Evolutionary conservation across 148 eudicot genomes (phyloP), one percentile per base, ranked within the genome.

Genomic region (Chenopodium formosanum): DNA sequence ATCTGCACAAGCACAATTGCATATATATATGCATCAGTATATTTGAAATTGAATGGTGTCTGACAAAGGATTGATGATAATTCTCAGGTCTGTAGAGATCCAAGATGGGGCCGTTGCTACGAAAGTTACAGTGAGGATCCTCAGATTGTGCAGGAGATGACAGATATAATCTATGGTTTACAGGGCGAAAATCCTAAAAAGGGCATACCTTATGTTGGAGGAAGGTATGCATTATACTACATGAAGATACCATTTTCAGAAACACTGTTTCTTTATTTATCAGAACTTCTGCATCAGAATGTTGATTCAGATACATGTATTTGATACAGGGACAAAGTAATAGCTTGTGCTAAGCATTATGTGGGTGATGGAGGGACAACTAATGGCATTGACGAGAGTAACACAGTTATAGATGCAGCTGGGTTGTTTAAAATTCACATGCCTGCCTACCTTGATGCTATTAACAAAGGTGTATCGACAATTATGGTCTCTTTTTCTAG

Each of bases 91-190:
- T 85, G 87, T 64, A 85, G 87, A 82, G 87, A 85, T 70, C 87
- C 87, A 44, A 85, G 87, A 63, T 85, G 87, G 87, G 87, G 87
- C 46, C 82, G 87, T 60, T 85, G 87, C 75, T 85, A 79, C 22
- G 87, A 85, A 74, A 85, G 87, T 75, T 85, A 85, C 80, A 85
- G 87, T 13, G 87, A 85, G 73, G 85, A 85, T 82, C 87, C 80
- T 13, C 31, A 44, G 62, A 82, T 85, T 79, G 87, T 85, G 19
- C 84, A 78, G 53, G 87, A 85, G 37, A 85, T 85, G 87, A 82
- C 87, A 1, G 87, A 85, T 7, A 85, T 85, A n/a, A 82, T 85
- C 82, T 79, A 74, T 22, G 87, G 87, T 12, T 82, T 85, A 65
- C 87, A 85, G 46, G 87, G 87, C 31, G 73, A 81, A 75, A 70